These are phyloP conservation scores for Primulina tabacum DNA, from an alignment of 257 asterid species.

Conservation along the genomic window DNA sequence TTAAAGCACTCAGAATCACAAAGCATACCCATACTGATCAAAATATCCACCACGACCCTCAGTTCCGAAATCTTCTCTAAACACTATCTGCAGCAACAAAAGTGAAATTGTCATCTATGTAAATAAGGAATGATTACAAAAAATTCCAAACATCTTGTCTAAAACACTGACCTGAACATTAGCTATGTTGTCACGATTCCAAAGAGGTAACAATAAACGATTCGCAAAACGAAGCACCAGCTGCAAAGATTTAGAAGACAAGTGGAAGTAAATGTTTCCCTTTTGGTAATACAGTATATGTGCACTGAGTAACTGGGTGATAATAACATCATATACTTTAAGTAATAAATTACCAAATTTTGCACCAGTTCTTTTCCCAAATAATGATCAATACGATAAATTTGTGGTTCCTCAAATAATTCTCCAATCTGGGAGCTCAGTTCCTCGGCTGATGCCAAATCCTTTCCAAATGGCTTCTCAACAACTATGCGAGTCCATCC, in stretches of 20 bases:
- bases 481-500: conserved; percentile 99
- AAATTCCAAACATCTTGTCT: conserved; percentile 6
- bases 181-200: conserved; percentile 95
- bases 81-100: conserved; percentile 66
- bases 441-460: conserved; percentile 90
- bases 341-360: conserved; percentile 64
- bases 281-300: conserved; percentile 13
- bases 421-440: conserved; percentile 93
- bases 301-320: conserved; percentile 7
- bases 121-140: conserved; percentile 7
- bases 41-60: conserved; percentile 99
- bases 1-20: conserved; percentile 20
- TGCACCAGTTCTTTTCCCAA: conserved; percentile 98
- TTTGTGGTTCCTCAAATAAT: conserved; percentile 86
- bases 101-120: conserved; percentile 12
- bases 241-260: conserved; percentile 49
- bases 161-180: conserved; percentile 75
- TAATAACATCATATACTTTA: conserved; percentile 5
- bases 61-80: conserved; percentile 98
- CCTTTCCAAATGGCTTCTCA: conserved; percentile 99
- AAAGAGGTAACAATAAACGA: conserved; percentile 90
- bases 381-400: conserved; percentile 95
- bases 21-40: conserved; percentile 88
- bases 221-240: conserved; percentile 98
- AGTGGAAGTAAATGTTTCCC: conserved; percentile 1